Evolutionary conservation across 2,329 filamentous ascomycete genomes (phyloP), one percentile per base, ranked within the genome.

Genomic region (Ustilaginoidea virens): DNA sequence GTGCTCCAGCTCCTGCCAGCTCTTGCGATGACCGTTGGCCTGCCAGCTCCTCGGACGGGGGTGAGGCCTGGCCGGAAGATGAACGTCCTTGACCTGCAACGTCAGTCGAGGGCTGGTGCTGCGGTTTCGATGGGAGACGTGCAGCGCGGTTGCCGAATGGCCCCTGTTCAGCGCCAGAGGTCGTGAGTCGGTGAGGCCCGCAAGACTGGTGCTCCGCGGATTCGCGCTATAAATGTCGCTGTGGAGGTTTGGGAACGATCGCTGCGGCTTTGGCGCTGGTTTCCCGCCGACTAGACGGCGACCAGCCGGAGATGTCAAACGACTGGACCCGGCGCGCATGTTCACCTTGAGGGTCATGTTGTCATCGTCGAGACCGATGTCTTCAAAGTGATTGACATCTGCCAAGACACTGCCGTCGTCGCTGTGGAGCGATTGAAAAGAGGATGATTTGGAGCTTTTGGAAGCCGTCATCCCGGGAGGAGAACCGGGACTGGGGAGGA

Each of bases 401-500:
- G 73, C 66, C 25, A 80, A 59, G 28, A 74, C 66, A 40, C 66
- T 70, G 45, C 76, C 73, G 41, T 81, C 80, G 44, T 83, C 78
- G 44, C 75, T 78, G 36, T 70, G 74, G 32, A 79, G 75, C 21
- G 85, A 92, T 42, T 77, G 78, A 45, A 87, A 80, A 28, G 83
- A 92, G 5, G 82, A 92, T 17, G 83, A 85, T 55, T 90, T 92
- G 39, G 82, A 92, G 37, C 82, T 90, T 53, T 87, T 92, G 35
- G 82, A 92, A 40, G 61, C 56, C 27, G 79, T 82, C 56, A 92
- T 73, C 44, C 82, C 80, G 29, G 52, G 52, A 8, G 52, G 52
- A 27, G 53, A 56, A 26, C 42, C 49, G 28, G 51, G 53, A 29
- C 48, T 51, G 26, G 46, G 36, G 30, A 49, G 41, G 41, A 30